Evolutionary conservation across 2,329 filamentous ascomycete genomes (phyloP), one percentile per base, ranked within the genome.

Genomic region (Xylariaceae sp.): DNA sequence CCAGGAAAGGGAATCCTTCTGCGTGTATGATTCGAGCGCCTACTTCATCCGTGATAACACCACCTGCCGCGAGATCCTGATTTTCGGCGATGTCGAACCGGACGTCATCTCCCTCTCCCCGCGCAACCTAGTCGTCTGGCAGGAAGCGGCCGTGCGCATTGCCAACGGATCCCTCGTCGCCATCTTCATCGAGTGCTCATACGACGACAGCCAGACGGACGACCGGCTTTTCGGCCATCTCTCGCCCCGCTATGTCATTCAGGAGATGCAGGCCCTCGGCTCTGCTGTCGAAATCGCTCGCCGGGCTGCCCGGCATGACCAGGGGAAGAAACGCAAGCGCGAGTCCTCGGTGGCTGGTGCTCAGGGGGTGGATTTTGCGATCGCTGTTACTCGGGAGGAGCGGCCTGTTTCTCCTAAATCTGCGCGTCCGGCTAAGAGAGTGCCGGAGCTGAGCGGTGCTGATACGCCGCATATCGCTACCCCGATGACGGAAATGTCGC

Each of bases 111-210:
- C 90, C 0, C 72, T 92, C 1, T 86, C 83, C 1, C 91, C 92
- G 1, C 84, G 92, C 21, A 97, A 94, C 61, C 74, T 80, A n/a
- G 76, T 78, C 13, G 84, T 99, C 13, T 99, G 94, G 94, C 80
- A 83, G 60, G 88, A 94, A 65, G 92, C 92, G 0, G 92, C 92
- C 0, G 87, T 87, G 8, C 96, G 95, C 67, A 84, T 99, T 22
- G 87, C 78, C 0, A 73, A 78, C 0, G 89, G 89, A 1, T 77
- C 80, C 3, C 78, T 99, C 0, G 80, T 79, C 0, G 92, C 87
- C 10, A 87, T 99, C 12, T 92, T 97, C 67, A 95, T 99, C 63
- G 94, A 99, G 74, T 97, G 92, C 70, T 95, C 89, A 57, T 99
- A 92, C 69, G 88, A 90, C 57, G 87, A 96, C 68, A 81, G 82